Base-by-base conservation (phyloP, 305 asterid genomes). In the Petunia hybrid region DNA sequence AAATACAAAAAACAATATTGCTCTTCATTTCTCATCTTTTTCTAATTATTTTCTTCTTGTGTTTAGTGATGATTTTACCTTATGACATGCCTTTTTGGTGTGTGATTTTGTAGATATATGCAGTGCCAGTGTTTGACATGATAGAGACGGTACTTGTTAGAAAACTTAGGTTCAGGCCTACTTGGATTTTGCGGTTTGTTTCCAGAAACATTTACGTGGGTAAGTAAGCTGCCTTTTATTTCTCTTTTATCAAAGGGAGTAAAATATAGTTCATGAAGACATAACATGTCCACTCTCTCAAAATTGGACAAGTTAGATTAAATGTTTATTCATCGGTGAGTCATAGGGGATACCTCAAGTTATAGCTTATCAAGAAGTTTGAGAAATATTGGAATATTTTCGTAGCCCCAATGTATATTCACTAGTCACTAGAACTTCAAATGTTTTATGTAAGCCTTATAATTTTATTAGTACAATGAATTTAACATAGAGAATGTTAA, bases 91-190 rank as follows among this genome's bases (percentile, higher is more conserved):
- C 10, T 14, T 2, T 56, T 13, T 56, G 7, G 14, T 56, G 13
- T 14, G 61, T 56, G 61, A 56, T 45, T 68, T 8, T 80, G 83
- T 88, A 92, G 97, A 88, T 92, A 77, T 91, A 94, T 48, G 97
- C 97, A 6, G 91, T 94, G 97, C 98, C 97, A 1, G 97, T 94
- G 74, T 94, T 94, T 80, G 98, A 92, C 90, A 94, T 92, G 97
- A 81, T 91, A 39, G 98, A 94, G 81, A 89, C 97, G 1, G 80
- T 90, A 64, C 93, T 91, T 2, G 93, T 90, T 36, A 91, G 89
- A 92, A 92, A 86, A 82, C 82, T 94, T 31, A 85, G 64, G 16
- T 91, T 94, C 88, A 90, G 45, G 88, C 95, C 98, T 2, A 88
- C 83, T 38, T 86, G 91, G 92, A 80, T 75, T 6, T 82, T 91